Base-by-base conservation (phyloP, 2,329 filamentous ascomycete genomes). In the Leptographium procerum region DNA sequence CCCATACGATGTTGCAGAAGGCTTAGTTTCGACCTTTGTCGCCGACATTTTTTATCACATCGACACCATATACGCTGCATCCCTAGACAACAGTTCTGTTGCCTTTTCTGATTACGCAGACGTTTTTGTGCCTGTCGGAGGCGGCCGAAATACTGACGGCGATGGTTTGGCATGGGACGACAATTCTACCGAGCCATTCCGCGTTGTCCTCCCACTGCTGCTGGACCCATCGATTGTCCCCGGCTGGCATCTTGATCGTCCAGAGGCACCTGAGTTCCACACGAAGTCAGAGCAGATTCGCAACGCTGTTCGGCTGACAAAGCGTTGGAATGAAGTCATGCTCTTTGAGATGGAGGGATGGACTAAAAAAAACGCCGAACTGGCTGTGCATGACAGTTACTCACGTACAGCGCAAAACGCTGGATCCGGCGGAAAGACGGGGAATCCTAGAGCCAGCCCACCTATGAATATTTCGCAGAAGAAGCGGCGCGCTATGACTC, bases 211-310 rank as follows among this genome's bases (percentile, higher is more conserved):
- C 14, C 79, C 81, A 0, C 70, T 72, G 45, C 66, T 81, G 2
- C 73, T 82, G 56, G 81, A 84, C 63, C 72, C 80, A 3, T 77
- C 79, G 0, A 66, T 84, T 1, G 70, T 77, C 0, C 81, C 81
- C 0, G 80, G 77, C 1, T 84, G 81, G 76, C 66, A 72, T 8
- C 66, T 66, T 4, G 69, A 69, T 11, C 73, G 80, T 2, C 72
- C 73, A 0, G 57, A 65, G 2, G 73, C 78, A 1, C 71, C 76
- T 1, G 62, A 59, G 16, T 77, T 77, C 13, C 77, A 80, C 63
- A 74, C 70, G 16, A 71, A 72, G 43, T 72, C 75, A 2, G 79
- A 81, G 62, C 76, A 83, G 61, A 70, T 80, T 64, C 78, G 77
- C 59, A 82, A 82, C 60, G 79, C 79, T 2, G 74, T 75, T 1